Evolutionary conservation across 2,329 filamentous ascomycete species (phyloP).

Genomic region (Mycosphaerella arachidis): DNA sequence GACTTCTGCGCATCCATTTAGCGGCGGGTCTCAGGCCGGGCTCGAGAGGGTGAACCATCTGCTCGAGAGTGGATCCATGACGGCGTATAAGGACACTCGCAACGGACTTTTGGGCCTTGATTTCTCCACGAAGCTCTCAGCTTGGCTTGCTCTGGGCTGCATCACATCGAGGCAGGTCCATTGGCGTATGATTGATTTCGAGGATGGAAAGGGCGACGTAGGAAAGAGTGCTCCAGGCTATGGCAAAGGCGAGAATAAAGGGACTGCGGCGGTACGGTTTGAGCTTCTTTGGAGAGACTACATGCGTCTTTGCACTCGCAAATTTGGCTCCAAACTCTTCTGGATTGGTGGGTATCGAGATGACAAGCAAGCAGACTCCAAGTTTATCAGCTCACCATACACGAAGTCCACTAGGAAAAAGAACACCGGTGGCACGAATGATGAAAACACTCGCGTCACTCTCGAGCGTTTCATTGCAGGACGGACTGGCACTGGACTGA

Average conservation of each 20-base stretch:
- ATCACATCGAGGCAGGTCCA: constrained; percentile 71
- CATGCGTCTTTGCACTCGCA: constrained; percentile 69
- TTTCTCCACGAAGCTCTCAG: constrained; percentile 72
- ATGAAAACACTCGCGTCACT: constrained; percentile 32
- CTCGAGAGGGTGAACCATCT: constrained; percentile 57
- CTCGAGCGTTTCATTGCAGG: constrained; percentile 61
- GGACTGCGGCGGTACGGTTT: constrained; percentile 64
- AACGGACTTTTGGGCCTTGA: constrained; percentile 67
- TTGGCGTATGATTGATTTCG: constrained; percentile 61
- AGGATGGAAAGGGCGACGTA: constrained; percentile 53
- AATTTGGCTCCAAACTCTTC: constrained; percentile 65
- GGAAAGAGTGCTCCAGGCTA: constrained; percentile 52
- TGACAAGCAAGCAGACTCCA: constrained; percentile 33
- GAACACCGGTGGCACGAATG: constrained; percentile 44
- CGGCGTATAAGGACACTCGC: constrained; percentile 63
- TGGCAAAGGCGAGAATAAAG: constrained; percentile 66
- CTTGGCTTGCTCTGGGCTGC: constrained; percentile 67
- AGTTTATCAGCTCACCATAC: constrained; percentile 33
- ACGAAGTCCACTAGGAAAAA: constrained; percentile 30
- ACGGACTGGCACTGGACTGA: constrained; percentile 68
- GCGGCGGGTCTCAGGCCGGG: constrained; percentile 61
- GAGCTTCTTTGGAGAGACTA: constrained; percentile 78
- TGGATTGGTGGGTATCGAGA: constrained; percentile 59
- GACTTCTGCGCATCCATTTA: constrained; percentile 60
- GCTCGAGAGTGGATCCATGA: constrained; percentile 57